These are phyloP conservation scores for Acer negundo DNA, from an alignment of 345 rosid species.

Conservation along the genomic window DNA sequence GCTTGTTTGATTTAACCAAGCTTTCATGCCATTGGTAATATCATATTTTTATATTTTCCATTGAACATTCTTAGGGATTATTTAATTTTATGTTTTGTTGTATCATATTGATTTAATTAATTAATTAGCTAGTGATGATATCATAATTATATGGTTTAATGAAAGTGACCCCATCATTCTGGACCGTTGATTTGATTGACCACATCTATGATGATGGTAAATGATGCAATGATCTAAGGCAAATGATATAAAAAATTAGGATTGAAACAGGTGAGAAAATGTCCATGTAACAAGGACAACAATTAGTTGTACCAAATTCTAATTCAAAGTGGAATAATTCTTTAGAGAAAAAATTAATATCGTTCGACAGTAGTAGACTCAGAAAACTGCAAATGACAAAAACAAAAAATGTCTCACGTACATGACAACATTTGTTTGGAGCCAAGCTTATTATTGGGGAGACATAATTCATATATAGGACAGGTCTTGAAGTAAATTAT, in stretches of 20 bases:
- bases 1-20: conserved; percentile 6
- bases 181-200: conserved; percentile 20
- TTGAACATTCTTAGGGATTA: background rate
- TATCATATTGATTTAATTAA: background rate
- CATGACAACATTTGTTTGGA: background rate
- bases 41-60: conserved; percentile 11
- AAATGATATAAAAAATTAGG: conserved; percentile 1
- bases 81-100: background rate
- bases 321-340: conserved; percentile 16
- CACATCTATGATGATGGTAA: background rate
- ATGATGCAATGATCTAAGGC: background rate
- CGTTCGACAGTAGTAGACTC: background rate
- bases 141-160: background rate
- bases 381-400: background rate
- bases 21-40: conserved; percentile 21
- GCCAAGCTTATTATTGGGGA: background rate
- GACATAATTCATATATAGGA: background rate
- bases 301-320: conserved; percentile 17
- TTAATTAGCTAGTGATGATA: background rate
- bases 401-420: background rate
- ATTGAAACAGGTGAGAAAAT: conserved; percentile 19
- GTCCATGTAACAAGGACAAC: conserved; percentile 18
- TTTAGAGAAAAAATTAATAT: background rate
- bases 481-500: background rate
- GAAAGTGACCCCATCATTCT: conserved; percentile 20